Conservation (phyloP, 129 eudicot species). For the Pseudognaphalium luteoalbum region DNA sequence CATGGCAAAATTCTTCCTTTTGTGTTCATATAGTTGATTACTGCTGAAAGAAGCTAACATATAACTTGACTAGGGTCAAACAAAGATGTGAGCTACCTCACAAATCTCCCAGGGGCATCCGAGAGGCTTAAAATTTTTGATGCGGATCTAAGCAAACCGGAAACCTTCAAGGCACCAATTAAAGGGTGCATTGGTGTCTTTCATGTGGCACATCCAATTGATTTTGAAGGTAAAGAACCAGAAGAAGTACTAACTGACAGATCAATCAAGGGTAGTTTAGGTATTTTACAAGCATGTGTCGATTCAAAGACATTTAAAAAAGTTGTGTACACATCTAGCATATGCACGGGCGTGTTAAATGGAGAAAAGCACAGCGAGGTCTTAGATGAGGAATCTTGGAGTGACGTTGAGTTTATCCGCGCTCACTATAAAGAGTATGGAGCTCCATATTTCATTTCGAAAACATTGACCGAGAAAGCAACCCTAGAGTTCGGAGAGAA, state of each 20-base stretch:
- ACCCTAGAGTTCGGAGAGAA: slow-evolving; percentile 49
- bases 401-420: slow-evolving; percentile 39
- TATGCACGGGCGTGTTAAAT: slow-evolving; percentile 22
- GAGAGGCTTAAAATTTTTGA: slow-evolving; percentile 45
- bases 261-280: slow-evolving; percentile 32
- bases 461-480: slow-evolving; percentile 49
- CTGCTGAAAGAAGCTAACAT: neutral
- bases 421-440: slow-evolving; percentile 1
- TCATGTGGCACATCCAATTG: slow-evolving; percentile 54
- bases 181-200: slow-evolving; percentile 58
- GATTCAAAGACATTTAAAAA: slow-evolving; percentile 48
- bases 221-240: slow-evolving; percentile 35
- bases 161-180: slow-evolving; percentile 47
- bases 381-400: slow-evolving; percentile 55
- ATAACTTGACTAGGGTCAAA: slow-evolving; percentile 8
- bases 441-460: slow-evolving; percentile 32
- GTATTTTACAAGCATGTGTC: slow-evolving; percentile 49
- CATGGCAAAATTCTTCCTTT: too few relatives aligned
- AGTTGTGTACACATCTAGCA: slow-evolving; percentile 55
- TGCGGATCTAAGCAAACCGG: slow-evolving; percentile 52
- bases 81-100: slow-evolving; percentile 51
- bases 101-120: slow-evolving; percentile 49
- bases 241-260: slow-evolving; percentile 32
- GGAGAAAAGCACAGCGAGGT: slow-evolving; percentile 3
- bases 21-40: too few relatives aligned